These are phyloP conservation scores for Rasamsonia emersonii DNA, from an alignment of 2,329 filamentous ascomycete species.

Conservation along the genomic window DNA sequence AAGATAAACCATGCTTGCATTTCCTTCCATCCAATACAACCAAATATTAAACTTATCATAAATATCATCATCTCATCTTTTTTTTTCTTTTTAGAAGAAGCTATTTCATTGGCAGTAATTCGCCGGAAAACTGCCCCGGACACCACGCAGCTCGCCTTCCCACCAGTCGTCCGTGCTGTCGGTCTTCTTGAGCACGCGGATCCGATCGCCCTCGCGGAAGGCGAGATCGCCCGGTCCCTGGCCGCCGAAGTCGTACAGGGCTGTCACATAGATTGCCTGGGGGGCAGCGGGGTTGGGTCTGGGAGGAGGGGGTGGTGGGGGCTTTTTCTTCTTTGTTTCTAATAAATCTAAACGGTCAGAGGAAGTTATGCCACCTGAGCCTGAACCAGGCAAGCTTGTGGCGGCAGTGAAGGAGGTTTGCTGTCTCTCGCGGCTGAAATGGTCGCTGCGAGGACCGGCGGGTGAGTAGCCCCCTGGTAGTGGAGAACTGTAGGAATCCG, in stretches of 20 bases:
- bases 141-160: slow-evolving; percentile 65
- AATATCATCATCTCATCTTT: too few species aligned
- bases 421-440: slow-evolving; percentile 35
- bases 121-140: slow-evolving; percentile 66
- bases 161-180: slow-evolving; percentile 79
- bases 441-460: slow-evolving; percentile 37
- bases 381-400: slow-evolving; percentile 13
- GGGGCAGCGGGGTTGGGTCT: slow-evolving; percentile 49
- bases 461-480: slow-evolving; percentile 22
- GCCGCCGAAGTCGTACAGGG: slow-evolving; percentile 66
- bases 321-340: slow-evolving; percentile 57
- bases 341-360: slow-evolving; percentile 35
- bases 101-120: slow-evolving; percentile 60
- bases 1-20: too few species aligned
- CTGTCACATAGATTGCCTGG: slow-evolving; percentile 53
- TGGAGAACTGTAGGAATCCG: slow-evolving; percentile 14
- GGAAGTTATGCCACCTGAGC: too few species aligned
- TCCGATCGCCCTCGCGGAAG: slow-evolving; percentile 69
- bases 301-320: slow-evolving; percentile 67
- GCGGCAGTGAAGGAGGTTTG: slow-evolving; percentile 29
- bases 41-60: too few species aligned
- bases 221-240: slow-evolving; percentile 61
- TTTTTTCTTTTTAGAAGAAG: not conserved
- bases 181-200: slow-evolving; percentile 69
- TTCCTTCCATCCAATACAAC: too few species aligned